Evolutionary conservation across 257 asterid species (phyloP).

Genomic region (Primulina eburnea): DNA sequence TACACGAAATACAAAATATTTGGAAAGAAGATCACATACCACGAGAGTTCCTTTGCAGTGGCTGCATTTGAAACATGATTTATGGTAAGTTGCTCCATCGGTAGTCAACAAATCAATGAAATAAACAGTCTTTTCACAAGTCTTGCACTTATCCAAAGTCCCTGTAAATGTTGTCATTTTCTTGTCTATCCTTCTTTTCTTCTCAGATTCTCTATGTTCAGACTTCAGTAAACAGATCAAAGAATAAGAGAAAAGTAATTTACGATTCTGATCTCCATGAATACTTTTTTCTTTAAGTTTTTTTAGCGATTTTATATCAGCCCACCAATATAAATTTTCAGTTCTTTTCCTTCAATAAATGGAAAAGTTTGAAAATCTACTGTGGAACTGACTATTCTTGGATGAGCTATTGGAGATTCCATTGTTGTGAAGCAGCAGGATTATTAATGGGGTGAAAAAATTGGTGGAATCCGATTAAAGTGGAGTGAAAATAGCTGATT

Average conservation of each 20-base stretch:
- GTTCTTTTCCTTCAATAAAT: neutral
- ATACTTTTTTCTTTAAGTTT: neutral
- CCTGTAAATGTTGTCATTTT: conserved; percentile 26
- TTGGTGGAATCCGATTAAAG: neutral
- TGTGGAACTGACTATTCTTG: neutral
- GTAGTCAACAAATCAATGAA: conserved; percentile 60
- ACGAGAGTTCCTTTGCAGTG: conserved; percentile 59
- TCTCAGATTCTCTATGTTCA: neutral
- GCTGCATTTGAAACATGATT: conserved; percentile 57
- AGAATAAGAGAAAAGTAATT: neutral
- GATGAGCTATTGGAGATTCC: neutral
- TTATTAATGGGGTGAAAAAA: neutral
- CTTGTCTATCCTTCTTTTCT: neutral
- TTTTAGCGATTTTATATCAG: neutral
- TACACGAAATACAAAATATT: neutral
- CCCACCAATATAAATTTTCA: neutral
- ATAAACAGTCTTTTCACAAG: conserved; percentile 61
- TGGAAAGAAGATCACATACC: conserved; percentile 29
- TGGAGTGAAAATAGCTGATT: neutral
- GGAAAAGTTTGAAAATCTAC: neutral
- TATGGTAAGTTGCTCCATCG: conserved; percentile 56
- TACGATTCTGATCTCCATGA: neutral
- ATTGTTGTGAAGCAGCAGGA: neutral
- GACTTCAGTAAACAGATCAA: neutral
- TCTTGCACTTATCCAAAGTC: conserved; percentile 45